A percentile compares a stretch with the other conserved stretches of the same genome.
These are phyloP conservation scores for Casuarina glauca DNA, from an alignment of 306 rosid genomes.

Conservation along the genomic window DNA sequence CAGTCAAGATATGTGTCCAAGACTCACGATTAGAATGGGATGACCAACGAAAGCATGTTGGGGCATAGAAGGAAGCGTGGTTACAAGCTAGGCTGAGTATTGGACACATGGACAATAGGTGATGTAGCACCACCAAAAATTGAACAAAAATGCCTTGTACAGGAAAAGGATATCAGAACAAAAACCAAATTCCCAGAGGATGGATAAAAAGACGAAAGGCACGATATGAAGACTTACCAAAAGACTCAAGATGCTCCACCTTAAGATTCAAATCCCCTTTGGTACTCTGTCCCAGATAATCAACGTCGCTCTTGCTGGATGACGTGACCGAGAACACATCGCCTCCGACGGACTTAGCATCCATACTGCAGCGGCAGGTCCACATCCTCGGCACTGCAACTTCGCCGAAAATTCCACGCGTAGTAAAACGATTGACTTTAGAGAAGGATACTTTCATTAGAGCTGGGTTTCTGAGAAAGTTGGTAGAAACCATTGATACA, in stretches of 20 bases:
- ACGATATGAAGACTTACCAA: constrained; percentile 41
- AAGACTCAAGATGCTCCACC: constrained; percentile 65
- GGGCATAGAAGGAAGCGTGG: too few relatives aligned
- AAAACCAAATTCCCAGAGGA: too few relatives aligned
- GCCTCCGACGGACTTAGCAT: constrained; percentile 44
- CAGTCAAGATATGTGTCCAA: background rate
- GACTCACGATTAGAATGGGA: too few relatives aligned
- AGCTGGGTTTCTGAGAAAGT: constrained; percentile 24
- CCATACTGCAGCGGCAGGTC: constrained; percentile 34
- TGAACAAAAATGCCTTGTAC: too few relatives aligned
- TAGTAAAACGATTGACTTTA: background rate
- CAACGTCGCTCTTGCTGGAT: constrained; percentile 65
- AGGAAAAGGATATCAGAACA: too few relatives aligned
- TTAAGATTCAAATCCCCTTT: constrained; percentile 93
- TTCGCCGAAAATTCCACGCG: constrained; percentile 7
- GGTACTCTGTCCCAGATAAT: constrained; percentile 90
- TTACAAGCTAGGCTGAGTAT: too few relatives aligned
- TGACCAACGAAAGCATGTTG: too few relatives aligned
- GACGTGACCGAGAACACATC: constrained; percentile 72
- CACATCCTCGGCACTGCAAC: background rate
- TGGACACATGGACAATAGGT: too few relatives aligned
- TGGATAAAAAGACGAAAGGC: background rate
- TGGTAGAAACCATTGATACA: constrained; percentile 25
- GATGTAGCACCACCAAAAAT: too few relatives aligned
- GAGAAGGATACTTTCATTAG: constrained; percentile 22